These are phyloP conservation scores for Selaginella moellendorffii DNA, from an alignment of 75 land plant genomes.

Conservation along the genomic window DNA sequence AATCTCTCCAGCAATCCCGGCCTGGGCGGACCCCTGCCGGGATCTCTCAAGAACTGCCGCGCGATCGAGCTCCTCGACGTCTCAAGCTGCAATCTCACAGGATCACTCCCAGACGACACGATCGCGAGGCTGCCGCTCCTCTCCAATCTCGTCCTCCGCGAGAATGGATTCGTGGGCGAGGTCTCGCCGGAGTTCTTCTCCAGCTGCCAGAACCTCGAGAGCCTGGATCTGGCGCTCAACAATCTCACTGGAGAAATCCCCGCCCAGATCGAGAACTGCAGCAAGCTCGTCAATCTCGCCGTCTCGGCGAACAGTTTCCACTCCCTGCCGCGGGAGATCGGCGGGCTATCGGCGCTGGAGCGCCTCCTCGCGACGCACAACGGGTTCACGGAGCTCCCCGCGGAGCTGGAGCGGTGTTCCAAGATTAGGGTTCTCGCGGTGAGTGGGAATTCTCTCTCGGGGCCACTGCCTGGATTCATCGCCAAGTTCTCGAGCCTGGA, in stretches of 20 bases:
- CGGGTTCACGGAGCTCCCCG: background rate
- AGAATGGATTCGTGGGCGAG: conserved; percentile 11
- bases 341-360: background rate
- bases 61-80: conserved; percentile 7
- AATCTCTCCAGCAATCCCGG: background rate
- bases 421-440: background rate
- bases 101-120: conserved; percentile 5
- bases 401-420: background rate
- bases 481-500: background rate
- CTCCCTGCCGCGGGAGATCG: background rate
- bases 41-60: background rate
- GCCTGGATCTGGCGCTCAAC: conserved; percentile 22
- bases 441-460: background rate
- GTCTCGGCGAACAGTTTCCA: background rate
- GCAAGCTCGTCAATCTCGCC: background rate
- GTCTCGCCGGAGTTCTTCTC: conserved; percentile 15
- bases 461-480: background rate
- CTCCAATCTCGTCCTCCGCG: conserved; percentile 9
- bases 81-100: conserved; percentile 12
- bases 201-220: conserved; percentile 9
- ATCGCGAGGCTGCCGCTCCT: conserved; percentile 3
- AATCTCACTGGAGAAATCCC: conserved; percentile 22
- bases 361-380: background rate
- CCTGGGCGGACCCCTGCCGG: background rate
- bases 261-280: conserved; percentile 12